phyloP scores from a whole-genome alignment of 1,139 yeast genomes.

The Saccharomyces hybrid region DNA sequence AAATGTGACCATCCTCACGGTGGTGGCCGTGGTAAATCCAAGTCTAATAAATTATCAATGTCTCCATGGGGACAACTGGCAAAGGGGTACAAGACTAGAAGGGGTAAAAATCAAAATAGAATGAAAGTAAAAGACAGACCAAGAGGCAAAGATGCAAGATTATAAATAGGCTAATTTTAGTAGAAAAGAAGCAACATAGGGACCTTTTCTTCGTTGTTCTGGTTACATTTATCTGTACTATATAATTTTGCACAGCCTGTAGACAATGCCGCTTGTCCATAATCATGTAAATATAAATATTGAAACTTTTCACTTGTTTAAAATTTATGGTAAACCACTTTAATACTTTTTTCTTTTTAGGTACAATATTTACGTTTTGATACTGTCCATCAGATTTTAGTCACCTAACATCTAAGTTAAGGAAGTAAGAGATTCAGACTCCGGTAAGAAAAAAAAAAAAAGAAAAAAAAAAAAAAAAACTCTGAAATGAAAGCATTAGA shows the following conservation, averaged over 20 bases:
- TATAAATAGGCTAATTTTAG: not conserved
- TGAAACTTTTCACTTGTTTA: not conserved
- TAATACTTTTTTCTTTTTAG: not conserved
- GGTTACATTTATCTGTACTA: not conserved
- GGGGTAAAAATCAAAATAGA: conserved; percentile 75
- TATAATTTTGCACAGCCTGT: not conserved
- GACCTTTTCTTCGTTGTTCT: not conserved
- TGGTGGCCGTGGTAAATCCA: conserved; percentile 99
- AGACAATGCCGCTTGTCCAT: not conserved
- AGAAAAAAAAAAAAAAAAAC: not conserved
- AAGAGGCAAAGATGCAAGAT: conserved; percentile 38
- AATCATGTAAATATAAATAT: not conserved
- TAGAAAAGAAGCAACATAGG: not conserved
- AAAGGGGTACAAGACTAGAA: conserved; percentile 91
- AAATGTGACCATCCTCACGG: conserved; percentile 98
- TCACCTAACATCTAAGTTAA: not conserved
- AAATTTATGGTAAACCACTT: not conserved
- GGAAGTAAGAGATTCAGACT: not conserved
- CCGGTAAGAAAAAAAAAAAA: too few relatives aligned
- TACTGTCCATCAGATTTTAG: not conserved
- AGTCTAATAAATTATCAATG: conserved; percentile 88
- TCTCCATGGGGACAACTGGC: conserved; percentile 94
- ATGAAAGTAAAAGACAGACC: conserved; percentile 83
- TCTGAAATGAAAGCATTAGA: not conserved
- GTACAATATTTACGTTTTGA: not conserved